Evolutionary conservation across 257 asterid genomes (phyloP).

Genomic region (Salvia hispanica): DNA sequence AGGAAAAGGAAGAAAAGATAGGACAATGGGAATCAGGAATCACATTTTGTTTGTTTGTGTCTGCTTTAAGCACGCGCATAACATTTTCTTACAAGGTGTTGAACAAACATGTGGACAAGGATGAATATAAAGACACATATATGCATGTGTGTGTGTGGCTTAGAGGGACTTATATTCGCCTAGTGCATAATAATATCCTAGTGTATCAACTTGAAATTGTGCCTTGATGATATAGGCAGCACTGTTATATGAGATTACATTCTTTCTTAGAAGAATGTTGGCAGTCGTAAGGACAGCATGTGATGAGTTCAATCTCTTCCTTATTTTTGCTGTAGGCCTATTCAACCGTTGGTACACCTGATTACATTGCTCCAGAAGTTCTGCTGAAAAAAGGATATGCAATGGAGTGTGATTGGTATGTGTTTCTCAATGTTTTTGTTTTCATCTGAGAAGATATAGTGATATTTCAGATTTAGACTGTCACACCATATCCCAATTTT

Average conservation of each 20-base stretch:
- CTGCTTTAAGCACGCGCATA: not conserved
- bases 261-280: conserved; percentile 20
- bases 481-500: conserved; percentile 16
- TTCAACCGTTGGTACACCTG: conserved; percentile 98
- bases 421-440: conserved; percentile 29
- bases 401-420: conserved; percentile 98
- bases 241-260: conserved; percentile 10
- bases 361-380: conserved; percentile 98
- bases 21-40: conserved; percentile 10
- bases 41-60: not conserved
- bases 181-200: not conserved
- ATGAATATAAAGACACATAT: not conserved
- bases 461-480: conserved; percentile 26
- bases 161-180: conserved; percentile 1
- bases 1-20: not conserved
- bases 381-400: conserved; percentile 92
- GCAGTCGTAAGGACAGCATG: conserved; percentile 13
- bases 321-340: conserved; percentile 64
- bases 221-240: conserved; percentile 13
- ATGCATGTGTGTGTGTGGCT: not conserved
- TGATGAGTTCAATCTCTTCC: conserved; percentile 22
- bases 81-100: conserved; percentile 3
- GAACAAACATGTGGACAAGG: not conserved
- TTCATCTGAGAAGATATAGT: conserved; percentile 16
- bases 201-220: conserved; percentile 21